Evolutionary conservation across 2,329 filamentous ascomycete genomes (phyloP), one percentile per base, ranked within the genome.

Genomic region (Colletotrichum neosansevieriae): DNA sequence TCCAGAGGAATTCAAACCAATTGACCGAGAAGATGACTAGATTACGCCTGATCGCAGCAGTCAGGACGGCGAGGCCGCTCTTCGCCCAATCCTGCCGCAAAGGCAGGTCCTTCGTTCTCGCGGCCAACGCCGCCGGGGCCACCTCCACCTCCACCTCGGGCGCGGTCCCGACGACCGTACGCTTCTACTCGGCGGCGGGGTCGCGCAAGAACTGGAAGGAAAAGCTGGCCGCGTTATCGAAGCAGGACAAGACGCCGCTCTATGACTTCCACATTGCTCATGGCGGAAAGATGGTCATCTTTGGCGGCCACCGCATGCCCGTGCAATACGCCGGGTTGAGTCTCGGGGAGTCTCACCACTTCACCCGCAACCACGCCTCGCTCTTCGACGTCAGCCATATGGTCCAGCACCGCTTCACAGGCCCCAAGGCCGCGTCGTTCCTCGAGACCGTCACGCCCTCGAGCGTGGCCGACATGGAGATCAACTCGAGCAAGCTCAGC

Each of bases 311-410:
- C 83, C 85, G 88, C 74, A 98, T 99, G 94, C 96, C 96, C 7
- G 90, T 99, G 50, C 92, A 96, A 79, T 99, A 98, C 83, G 81
- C 86, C 38, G 88, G 90, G 72, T 86, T 92, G 72, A 91, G 91
- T 73, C 91, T 98, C 71, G 86, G 88, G 73, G 92, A 94, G 70
- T 97, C 94, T 59, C 96, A 98, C 84, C 86, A 90, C 74, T 98
- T 95, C 86, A 98, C 96, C 15, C 90, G 96, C 62, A 86, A 89
- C 74, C 92, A 94, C 80, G 92, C 93, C 66, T 97, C 94, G 71
- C 83, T 99, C 71, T 99, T 99, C 77, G 96, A 99, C 80, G 96
- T 98, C 62, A 92, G 92, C 78, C 96, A 98, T 83, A 98, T 98
- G 95, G 94, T 91, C 71, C 94, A 97, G 82, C 94, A 97, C 79